Percentiles rank a stretch among this genome's conserved stretches.
These are phyloP conservation scores for Cryptomeria japonica DNA, from an alignment of 75 land plant species.

Conservation along the genomic window DNA sequence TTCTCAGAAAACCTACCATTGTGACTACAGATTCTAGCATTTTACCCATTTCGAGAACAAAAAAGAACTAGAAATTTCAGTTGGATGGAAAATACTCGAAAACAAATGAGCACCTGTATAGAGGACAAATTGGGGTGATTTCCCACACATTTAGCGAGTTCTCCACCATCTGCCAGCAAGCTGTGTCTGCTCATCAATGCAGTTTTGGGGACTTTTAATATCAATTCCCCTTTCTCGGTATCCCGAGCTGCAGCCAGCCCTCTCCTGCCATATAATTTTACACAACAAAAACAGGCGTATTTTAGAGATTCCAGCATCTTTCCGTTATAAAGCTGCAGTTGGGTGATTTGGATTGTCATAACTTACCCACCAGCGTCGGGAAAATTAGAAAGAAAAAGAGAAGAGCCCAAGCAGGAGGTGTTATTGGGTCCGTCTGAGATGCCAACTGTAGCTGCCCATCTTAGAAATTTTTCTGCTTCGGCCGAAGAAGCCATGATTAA, in stretches of 20 bases:
- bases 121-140: slow-evolving; percentile 33
- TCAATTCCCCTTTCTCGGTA: slow-evolving; percentile 61
- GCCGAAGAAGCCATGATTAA: background rate
- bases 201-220: slow-evolving; percentile 68
- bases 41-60: background rate
- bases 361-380: slow-evolving; percentile 79
- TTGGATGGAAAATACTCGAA: background rate
- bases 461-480: slow-evolving; percentile 19
- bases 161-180: slow-evolving; percentile 25
- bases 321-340: background rate
- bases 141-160: slow-evolving; percentile 17
- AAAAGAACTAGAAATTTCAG: background rate
- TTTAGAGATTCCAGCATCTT: background rate
- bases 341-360: background rate
- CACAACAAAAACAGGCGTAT: background rate
- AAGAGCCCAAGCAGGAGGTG: slow-evolving; percentile 42
- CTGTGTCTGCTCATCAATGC: slow-evolving; percentile 59
- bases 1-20: background rate
- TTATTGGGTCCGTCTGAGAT: slow-evolving; percentile 34
- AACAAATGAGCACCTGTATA: slow-evolving; percentile 29
- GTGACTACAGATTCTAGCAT: background rate
- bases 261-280: slow-evolving; percentile 45
- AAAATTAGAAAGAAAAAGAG: slow-evolving; percentile 60
- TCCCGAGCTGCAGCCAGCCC: slow-evolving; percentile 80
- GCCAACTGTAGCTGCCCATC: slow-evolving; percentile 51